phyloP scores from a whole-genome alignment of 345 rosid genomes.

The Acer saccharum region DNA sequence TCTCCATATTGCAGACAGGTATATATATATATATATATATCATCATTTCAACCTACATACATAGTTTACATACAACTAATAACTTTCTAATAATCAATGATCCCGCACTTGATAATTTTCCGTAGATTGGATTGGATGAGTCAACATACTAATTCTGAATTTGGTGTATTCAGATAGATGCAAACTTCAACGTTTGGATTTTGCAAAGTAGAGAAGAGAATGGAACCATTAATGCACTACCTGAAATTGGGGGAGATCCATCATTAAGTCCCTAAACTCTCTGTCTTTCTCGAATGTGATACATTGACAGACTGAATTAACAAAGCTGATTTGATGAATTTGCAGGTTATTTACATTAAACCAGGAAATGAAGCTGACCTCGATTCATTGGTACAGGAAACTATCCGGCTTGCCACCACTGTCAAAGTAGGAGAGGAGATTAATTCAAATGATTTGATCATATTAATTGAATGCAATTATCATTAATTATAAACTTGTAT shows the following conservation, averaged over 20 bases:
- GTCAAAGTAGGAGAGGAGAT: conserved; percentile 41
- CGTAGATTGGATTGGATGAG: no score
- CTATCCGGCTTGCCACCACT: conserved; percentile 57
- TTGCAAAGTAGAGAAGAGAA: conserved; percentile 48
- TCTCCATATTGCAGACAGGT: conserved; percentile 68
- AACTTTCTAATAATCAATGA: no score
- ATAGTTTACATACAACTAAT: no score
- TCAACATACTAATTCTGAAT: no score
- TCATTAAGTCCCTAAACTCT: conserved; percentile 47
- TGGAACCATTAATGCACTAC: conserved; percentile 32
- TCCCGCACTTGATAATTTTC: no score
- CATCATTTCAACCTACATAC: no score
- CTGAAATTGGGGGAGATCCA: conserved; percentile 82
- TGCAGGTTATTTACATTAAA: conserved; percentile 85
- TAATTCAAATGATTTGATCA: no score
- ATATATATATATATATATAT: conserved; percentile 7
- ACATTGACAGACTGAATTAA: not conserved
- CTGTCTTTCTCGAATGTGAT: no score
- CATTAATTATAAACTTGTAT: not conserved
- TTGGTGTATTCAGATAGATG: conserved; percentile 43
- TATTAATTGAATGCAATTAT: not conserved
- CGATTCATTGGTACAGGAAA: conserved; percentile 76
- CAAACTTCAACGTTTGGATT: conserved; percentile 80
- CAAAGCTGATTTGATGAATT: not conserved
- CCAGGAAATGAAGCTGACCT: conserved; percentile 77